Evolutionary conservation across 129 eudicot genomes (phyloP).

Genomic region (Tagetes erecta): DNA sequence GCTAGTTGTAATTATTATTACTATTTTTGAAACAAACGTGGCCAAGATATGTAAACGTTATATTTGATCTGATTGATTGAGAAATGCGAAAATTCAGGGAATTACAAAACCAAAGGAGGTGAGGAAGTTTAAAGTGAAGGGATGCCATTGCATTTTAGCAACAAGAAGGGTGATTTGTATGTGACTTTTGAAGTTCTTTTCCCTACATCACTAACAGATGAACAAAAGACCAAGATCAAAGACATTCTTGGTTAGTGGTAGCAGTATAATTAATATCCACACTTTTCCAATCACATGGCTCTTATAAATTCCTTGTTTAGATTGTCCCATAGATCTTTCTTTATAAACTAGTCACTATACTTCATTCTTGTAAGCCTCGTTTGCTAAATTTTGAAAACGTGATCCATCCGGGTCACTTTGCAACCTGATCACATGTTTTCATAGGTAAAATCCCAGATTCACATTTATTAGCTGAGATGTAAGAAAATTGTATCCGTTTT

Average conservation of each 20-base stretch:
- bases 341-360: not conserved
- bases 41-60: not conserved
- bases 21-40: too few species aligned
- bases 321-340: not conserved
- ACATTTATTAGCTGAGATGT: not conserved
- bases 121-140: constrained; percentile 93
- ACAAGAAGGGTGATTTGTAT: constrained; percentile 86
- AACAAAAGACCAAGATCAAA: constrained; percentile 81
- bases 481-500: not conserved
- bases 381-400: not conserved
- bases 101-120: constrained; percentile 96
- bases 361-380: not conserved
- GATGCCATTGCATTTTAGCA: constrained; percentile 89
- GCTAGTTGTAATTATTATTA: not conserved
- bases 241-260: constrained; percentile 56
- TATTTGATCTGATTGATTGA: not conserved
- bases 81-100: constrained; percentile 42
- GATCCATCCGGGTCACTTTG: not conserved
- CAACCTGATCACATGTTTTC: not conserved
- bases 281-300: not conserved
- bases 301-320: not conserved
- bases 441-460: constrained; percentile 1
- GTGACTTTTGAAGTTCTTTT: constrained; percentile 89
- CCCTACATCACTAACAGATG: constrained; percentile 80
- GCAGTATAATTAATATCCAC: not conserved